Conservation (phyloP, 2,329 filamentous ascomycete genomes). For the Zymoseptoria crescenta region DNA sequence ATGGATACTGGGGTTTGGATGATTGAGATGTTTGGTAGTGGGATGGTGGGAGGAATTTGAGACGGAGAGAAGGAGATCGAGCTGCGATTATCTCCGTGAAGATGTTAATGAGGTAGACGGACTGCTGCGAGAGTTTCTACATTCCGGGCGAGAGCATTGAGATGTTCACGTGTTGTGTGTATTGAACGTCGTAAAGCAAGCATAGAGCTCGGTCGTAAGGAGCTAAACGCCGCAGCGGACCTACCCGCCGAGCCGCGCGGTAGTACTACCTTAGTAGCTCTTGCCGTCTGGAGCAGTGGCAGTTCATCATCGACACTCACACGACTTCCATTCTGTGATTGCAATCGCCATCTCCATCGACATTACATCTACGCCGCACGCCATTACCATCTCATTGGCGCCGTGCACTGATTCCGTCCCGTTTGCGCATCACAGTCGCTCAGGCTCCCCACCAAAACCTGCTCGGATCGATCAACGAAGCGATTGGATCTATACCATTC, state of each 20-base stretch:
- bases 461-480: neutral
- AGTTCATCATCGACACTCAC: neutral
- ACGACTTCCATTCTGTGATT: neutral
- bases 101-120: no score
- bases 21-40: no score
- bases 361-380: neutral
- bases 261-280: neutral
- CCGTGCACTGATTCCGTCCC: neutral
- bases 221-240: neutral
- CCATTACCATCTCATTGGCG: neutral
- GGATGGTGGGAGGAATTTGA: no score
- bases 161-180: no score
- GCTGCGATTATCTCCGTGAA: no score
- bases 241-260: neutral
- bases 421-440: neutral
- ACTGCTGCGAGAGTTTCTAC: no score
- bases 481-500: neutral
- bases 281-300: neutral
- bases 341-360: neutral
- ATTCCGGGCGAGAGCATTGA: no score
- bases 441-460: neutral
- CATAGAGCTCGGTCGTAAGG: no score
- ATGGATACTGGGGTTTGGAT: no score
- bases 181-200: no score
- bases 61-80: no score